These are phyloP conservation scores for Argentina anserina DNA, from an alignment of 306 rosid genomes.

Conservation along the genomic window DNA sequence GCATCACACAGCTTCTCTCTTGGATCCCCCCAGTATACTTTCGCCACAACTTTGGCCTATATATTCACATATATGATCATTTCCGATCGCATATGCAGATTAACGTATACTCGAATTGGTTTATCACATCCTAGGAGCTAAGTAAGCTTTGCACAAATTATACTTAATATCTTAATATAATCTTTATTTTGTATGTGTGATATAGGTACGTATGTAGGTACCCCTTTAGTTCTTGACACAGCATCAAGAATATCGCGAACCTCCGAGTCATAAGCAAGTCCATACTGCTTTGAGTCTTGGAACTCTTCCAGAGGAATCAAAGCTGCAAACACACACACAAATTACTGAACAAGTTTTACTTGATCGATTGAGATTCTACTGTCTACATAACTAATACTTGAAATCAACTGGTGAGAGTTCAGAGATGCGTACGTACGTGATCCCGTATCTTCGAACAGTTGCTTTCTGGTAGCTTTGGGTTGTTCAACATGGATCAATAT, in stretches of 20 bases:
- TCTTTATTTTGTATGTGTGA: too few relatives aligned
- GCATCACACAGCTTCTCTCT: constrained; percentile 62
- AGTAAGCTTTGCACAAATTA: too few relatives aligned
- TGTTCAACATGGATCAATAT: constrained; percentile 65
- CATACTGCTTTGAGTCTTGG: constrained; percentile 68
- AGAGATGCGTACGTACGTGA: constrained; percentile 38
- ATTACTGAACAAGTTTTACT: neutral
- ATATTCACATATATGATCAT: neutral
- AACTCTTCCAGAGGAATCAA: constrained; percentile 79
- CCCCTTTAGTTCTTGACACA: constrained; percentile 54
- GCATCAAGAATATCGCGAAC: constrained; percentile 50
- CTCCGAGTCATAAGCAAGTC: constrained; percentile 59
- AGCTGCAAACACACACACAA: constrained; percentile 33
- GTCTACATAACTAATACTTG: too few relatives aligned
- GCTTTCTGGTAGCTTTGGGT: constrained; percentile 48
- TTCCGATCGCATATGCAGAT: neutral
- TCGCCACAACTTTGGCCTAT: constrained; percentile 61
- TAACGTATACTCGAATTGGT: neutral
- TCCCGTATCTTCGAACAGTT: constrained; percentile 59
- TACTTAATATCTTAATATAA: too few relatives aligned
- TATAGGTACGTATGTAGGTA: too few relatives aligned
- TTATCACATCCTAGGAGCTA: too few relatives aligned
- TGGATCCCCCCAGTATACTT: constrained; percentile 89
- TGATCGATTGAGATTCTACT: too few relatives aligned
- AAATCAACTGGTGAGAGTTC: too few relatives aligned